Evolutionary conservation across 495 filamentous ascomycete species (phyloP).

Genomic region (Talaromyces borbonicus): DNA sequence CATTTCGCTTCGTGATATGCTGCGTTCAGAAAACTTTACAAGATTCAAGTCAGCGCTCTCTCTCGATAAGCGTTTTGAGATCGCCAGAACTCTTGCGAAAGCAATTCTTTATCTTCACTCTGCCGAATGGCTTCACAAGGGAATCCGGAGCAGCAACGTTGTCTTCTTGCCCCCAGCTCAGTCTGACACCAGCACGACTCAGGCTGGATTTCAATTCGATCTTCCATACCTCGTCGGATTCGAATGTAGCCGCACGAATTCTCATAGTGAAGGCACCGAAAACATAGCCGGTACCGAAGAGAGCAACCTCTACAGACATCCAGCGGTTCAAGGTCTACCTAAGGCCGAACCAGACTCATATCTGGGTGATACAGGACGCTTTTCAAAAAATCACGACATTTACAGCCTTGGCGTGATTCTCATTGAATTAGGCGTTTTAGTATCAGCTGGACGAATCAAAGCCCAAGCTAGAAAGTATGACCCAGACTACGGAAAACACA

Average conservation of each 20-base stretch:
- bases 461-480: background rate
- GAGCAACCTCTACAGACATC: constrained; percentile 17
- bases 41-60: background rate
- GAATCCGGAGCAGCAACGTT: constrained; percentile 22
- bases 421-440: constrained; percentile 15
- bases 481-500: background rate
- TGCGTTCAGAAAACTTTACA: background rate
- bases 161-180: constrained; percentile 13
- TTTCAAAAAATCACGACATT: constrained; percentile 14
- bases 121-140: constrained; percentile 28
- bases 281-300: constrained; percentile 9
- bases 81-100: constrained; percentile 16
- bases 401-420: constrained; percentile 16
- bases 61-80: background rate
- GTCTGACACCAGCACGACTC: background rate
- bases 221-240: constrained; percentile 16
- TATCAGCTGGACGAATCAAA: constrained; percentile 1
- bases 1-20: constrained; percentile 1
- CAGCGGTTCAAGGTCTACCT: constrained; percentile 7
- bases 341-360: background rate
- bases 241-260: constrained; percentile 12
- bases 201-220: background rate
- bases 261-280: constrained; percentile 2
- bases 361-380: constrained; percentile 1
- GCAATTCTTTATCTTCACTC: constrained; percentile 23